Base-by-base conservation (phyloP, 1,139 yeast genomes). In the Protomyces macrosporus region DNA sequence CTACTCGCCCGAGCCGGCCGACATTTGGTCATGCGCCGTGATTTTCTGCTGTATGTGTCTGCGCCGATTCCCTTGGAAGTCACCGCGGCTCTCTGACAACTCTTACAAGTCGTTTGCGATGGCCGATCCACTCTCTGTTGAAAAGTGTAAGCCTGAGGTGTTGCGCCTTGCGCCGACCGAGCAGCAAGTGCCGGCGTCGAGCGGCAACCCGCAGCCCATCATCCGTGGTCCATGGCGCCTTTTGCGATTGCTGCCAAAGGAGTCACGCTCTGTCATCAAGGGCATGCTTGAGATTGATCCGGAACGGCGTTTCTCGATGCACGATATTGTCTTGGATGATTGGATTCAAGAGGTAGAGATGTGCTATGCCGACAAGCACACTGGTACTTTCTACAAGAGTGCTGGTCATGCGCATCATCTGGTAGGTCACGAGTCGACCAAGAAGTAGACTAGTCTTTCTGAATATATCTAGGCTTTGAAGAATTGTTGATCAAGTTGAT, bases 1-100 rank as follows among this genome's bases (percentile, higher is more conserved):
- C 39, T 93, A 91, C 73, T 95, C 91, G 73, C 97, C 98, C 2
- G 90, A 88, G 72, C 88, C 90, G 1, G 96, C 91, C 7, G 98
- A 93, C 75, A 80, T 93, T 61, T 93, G 98, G 98, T 90, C 97
- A 0, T 81, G 88, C 66, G 98, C 97, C 9, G 90, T 93, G 57
- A 91, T 93, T 51, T 93, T 87, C 74, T 93, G 98, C 76, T 93
- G 98, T 76, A 90, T 91, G 96, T 85, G 93, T 64, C 78, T 93
- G 70, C 87, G 93, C 71, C 81, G 97, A 71, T 93, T 93, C 77
- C 98, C 98, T 0, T 95, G 98, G 98, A 93, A 91, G 73, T 90
- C 89, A 5, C 98, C 98, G 6, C 84, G 85, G 71, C 79, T 83
- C 35, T 82, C 87, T n/a, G 99, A 95, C 75, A 87, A 87, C 68